Conservation (phyloP, 176 grass and related monocot species). For the Oryza officinalis region DNA sequence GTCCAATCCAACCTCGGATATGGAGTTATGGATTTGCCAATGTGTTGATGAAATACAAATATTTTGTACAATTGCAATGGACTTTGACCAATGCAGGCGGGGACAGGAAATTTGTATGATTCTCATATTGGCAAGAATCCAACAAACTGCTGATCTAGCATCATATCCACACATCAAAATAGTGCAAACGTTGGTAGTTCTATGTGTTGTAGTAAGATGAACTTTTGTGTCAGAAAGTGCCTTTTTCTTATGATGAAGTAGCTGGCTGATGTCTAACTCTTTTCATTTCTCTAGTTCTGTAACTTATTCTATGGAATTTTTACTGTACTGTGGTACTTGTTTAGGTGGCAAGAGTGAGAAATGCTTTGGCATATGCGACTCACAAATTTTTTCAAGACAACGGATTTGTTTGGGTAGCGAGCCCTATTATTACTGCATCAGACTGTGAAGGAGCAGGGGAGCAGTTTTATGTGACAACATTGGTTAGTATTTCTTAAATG, state of each 20-base stretch:
- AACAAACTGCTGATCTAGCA: conserved; percentile 6
- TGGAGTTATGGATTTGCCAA: background rate
- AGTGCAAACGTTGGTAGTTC: conserved; percentile 3
- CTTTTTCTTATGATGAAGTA: background rate
- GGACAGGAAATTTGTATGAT: conserved; percentile 1
- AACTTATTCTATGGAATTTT: conserved; percentile 35
- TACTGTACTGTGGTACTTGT: conserved; percentile 44
- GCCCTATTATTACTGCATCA: conserved; percentile 96
- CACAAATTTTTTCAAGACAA: conserved; percentile 99
- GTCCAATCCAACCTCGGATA: background rate
- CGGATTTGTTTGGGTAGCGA: conserved; percentile 95
- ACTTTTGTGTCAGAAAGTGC: background rate
- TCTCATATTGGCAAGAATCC: background rate
- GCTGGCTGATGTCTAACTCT: background rate
- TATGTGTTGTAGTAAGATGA: conserved; percentile 10
- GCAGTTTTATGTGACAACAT: conserved; percentile 96
- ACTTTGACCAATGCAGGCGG: background rate
- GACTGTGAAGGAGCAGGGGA: conserved; percentile 98
- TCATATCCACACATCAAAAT: background rate
- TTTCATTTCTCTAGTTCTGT: background rate
- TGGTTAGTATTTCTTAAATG: conserved; percentile 62
- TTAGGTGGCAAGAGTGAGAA: conserved; percentile 95
- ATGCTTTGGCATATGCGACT: conserved; percentile 87
- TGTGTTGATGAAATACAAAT: background rate
- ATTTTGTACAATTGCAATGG: background rate